Percentiles rank a stretch among this genome's conserved stretches.
Evolutionary conservation across 352 stramenopile genomes (phyloP).

Genomic region (Globisporangium middletonii): DNA sequence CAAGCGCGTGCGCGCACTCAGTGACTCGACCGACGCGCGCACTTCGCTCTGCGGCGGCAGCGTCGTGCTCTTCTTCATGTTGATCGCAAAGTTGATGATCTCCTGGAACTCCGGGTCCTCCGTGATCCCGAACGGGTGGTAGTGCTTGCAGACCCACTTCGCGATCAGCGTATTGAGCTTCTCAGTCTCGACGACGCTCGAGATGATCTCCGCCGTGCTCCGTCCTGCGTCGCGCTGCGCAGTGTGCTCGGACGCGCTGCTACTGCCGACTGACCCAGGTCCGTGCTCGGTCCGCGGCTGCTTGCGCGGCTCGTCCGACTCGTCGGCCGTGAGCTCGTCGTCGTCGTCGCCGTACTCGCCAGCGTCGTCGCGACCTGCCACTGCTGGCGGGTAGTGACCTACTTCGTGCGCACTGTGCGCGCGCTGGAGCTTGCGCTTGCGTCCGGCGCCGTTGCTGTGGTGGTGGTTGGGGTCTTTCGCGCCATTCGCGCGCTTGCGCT

Average conservation of each 20-base stretch:
- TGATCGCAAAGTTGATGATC: conserved; percentile 31
- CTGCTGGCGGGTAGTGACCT: neutral
- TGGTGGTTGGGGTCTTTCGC: neutral
- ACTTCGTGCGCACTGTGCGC: neutral
- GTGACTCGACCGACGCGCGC: conserved; percentile 32
- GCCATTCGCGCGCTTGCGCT: conserved; percentile 3
- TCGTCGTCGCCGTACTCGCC: conserved; percentile 6
- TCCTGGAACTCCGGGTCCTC: conserved; percentile 41
- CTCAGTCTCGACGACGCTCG: conserved; percentile 32
- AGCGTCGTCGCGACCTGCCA: neutral
- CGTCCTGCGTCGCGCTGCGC: neutral
- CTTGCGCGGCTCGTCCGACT: conserved; percentile 12
- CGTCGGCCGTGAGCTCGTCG: conserved; percentile 4
- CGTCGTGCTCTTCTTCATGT: conserved; percentile 27
- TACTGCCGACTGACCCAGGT: neutral
- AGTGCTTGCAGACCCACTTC: conserved; percentile 42
- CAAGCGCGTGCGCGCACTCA: conserved; percentile 34
- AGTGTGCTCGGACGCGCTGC: conserved; percentile 3
- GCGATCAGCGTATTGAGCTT: conserved; percentile 37
- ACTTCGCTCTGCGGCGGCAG: conserved; percentile 32
- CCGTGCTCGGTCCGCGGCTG: conserved; percentile 3
- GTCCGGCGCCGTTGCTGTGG: conserved; percentile 7
- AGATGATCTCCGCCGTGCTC: conserved; percentile 11
- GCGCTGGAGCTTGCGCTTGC: conserved; percentile 21
- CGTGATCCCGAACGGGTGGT: conserved; percentile 36